A percentile compares a stretch with the other conserved stretches of the same genome.
These are phyloP conservation scores for Tulasnella sp. DNA, from an alignment of 768 basidiomycete species.

Conservation along the genomic window DNA sequence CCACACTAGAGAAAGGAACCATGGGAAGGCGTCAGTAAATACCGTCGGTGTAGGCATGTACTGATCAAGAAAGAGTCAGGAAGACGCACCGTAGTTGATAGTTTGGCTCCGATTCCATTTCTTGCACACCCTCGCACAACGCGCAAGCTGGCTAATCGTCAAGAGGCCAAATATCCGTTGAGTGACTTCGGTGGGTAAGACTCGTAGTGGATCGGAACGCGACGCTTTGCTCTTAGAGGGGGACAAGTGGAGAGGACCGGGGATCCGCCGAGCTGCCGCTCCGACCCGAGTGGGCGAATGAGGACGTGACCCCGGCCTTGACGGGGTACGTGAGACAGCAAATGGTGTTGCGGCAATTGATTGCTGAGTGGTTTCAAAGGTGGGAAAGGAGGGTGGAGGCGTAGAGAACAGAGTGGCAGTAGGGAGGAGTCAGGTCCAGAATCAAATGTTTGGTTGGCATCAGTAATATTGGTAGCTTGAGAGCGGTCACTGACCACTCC, in stretches of 20 bases:
- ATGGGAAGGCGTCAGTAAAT: background rate
- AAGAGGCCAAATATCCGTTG: conserved; percentile 64
- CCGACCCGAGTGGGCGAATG: conserved; percentile 26
- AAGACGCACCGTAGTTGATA: conserved; percentile 65
- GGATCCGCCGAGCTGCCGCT: conserved; percentile 37
- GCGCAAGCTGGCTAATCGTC: conserved; percentile 51
- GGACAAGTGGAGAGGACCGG: conserved; percentile 36
- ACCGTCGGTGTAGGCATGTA: background rate
- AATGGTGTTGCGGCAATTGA: conserved; percentile 16
- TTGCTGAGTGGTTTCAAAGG: conserved; percentile 25
- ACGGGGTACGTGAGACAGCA: conserved; percentile 21
- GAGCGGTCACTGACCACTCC: conserved; percentile 20
- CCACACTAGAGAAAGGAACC: conserved; percentile 53
- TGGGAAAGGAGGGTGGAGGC: conserved; percentile 28
- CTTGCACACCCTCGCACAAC: conserved; percentile 66
- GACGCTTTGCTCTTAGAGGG: conserved; percentile 22
- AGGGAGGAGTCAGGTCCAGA: background rate
- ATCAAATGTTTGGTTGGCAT: background rate
- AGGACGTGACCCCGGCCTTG: conserved; percentile 32
- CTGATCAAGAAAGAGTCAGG: background rate
- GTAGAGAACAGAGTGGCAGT: conserved; percentile 14
- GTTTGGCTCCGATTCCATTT: conserved; percentile 87
- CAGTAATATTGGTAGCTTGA: background rate
- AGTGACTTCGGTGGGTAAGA: conserved; percentile 67
- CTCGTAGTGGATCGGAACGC: conserved; percentile 47